Base-by-base conservation (phyloP, 192 early-diverging fungal genomes). In the Coemansia sp. region DNA sequence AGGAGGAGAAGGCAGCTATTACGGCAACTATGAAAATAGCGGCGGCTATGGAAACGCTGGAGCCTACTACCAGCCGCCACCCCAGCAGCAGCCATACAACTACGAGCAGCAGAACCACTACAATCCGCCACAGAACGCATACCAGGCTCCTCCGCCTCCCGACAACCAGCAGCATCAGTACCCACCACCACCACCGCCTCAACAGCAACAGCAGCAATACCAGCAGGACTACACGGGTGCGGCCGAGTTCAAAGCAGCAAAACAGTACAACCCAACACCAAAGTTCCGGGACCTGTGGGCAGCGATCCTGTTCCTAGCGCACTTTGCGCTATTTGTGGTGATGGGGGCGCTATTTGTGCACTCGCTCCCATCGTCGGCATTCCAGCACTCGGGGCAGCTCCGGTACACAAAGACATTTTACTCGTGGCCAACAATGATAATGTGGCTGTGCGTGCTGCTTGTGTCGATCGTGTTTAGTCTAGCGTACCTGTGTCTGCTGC, bases 401-500 rank as follows among this genome's bases (percentile, higher is more conserved):
- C 51, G 41, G 19, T 54, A 66, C 72, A 63, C 49, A 32, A 76
- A 72, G 70, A 51, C 57, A 51, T 84, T 83, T 66, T 87, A 77
- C 69, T 80, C 63, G 52, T 80, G 67, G 82, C 82, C 81, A 49
- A 78, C 84, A 55, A 87, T 79, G 72, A 78, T 74, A 54, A 77
- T 80, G 67, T 85, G 67, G 76, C 78, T 80, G 58, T 73, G 73
- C 58, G 73, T 83, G 15, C 68, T 77, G 22, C 62, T 85, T 7
- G 63, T 76, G 32, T 83, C 84, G 21, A 79, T 88, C 37, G 71
- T 87, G 37, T 73, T 90, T 48, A 88, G 87, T 69, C 51, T 88
- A 9, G 36, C 77, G 8, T 90, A 90, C 64, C 66, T 88, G 61
- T 43, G 85, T 5, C 55, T 86, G 26, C 80, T 86, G 63, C 85